Evolutionary conservation across 495 filamentous ascomycete genomes (phyloP), one percentile per base, ranked within the genome.

Genomic region (Ramalina intermedia): DNA sequence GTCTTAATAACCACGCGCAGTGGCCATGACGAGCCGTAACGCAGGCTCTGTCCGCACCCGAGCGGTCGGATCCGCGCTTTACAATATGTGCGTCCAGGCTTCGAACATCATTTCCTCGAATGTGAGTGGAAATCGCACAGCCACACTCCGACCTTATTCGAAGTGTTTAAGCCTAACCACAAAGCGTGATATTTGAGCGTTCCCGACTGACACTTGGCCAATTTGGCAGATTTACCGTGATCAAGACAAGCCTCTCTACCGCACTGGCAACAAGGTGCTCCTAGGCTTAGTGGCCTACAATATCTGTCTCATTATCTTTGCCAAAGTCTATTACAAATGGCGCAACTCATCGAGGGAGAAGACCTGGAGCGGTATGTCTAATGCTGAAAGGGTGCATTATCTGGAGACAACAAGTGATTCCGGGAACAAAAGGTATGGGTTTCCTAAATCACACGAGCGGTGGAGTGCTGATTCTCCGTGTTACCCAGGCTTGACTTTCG

Each of bases 31-130:
- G 18, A 63, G 59, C 24, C 55, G 60, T 5, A 68, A 63, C 38
- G 53, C 61, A 21, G 62, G 60, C 8, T 61, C 63, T 1, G 63
- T 66, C 9, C 52, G 62, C 6, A 66, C 64, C 2, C 49, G 64
- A 16, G 63, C 64, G 3, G 61, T 67, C 8, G 56, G 51, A 2
- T 56, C 55, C 26, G 59, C 71, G 0, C 14, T 84, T 13, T 89
- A 89, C 60, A 87, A 87, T 64, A 86, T 88, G 82, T 70, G 64
- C 37, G 80, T 87, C 1, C 82, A 88, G 58, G 66, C 71, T 0
- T 71, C 70, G 26, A 79, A 68, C 16, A 80, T 86, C 43, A 74
- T 84, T 47, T 59, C 66, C 2, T 74, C 73, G 37, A 83, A 85
- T 56, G 75, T 77, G 56, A 58, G 68, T 67, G 23, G 23, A 6